These are phyloP conservation scores for Gracilaria domingensis DNA, from an alignment of 23 red algal genomes.

Conservation along the genomic window DNA sequence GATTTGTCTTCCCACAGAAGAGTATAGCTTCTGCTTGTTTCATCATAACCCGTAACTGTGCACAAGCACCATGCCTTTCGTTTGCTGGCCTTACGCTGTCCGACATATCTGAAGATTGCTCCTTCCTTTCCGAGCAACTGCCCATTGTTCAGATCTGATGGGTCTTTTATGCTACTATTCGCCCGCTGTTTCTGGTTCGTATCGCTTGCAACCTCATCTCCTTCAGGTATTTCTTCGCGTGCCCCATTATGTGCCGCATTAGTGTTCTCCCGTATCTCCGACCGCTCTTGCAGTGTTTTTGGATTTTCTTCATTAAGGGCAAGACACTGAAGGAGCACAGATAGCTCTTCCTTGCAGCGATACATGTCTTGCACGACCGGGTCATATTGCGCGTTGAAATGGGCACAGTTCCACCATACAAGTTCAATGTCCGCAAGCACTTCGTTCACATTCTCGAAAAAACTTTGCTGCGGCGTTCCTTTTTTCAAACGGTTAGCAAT, in stretches of 20 bases:
- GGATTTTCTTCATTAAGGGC: background rate
- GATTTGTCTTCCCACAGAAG: constrained; percentile 30
- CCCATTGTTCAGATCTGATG: constrained; percentile 35
- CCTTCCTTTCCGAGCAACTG: constrained; percentile 46
- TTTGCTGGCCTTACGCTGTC: background rate
- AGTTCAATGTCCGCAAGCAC: constrained; percentile 73
- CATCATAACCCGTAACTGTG: constrained; percentile 8
- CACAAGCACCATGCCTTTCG: constrained; percentile 37
- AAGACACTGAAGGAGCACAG: background rate
- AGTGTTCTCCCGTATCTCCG: background rate
- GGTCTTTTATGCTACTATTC: background rate
- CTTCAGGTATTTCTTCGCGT: background rate
- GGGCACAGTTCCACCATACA: constrained; percentile 79
- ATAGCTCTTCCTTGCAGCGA: constrained; percentile 18
- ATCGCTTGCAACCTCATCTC: background rate
- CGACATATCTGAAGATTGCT: constrained; percentile 35
- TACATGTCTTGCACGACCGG: constrained; percentile 15
- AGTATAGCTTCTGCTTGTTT: constrained; percentile 18
- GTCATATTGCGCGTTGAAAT: constrained; percentile 64
- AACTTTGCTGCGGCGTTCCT: background rate
- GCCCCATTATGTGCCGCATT: background rate
- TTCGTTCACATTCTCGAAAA: constrained; percentile 51
- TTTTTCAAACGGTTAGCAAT: constrained; percentile 51
- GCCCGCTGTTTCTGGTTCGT: background rate
- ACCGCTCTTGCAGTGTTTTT: background rate